These are phyloP conservation scores for Funneliformis caledonium DNA, from an alignment of 371 early-diverging fungal genomes.

Conservation along the genomic window DNA sequence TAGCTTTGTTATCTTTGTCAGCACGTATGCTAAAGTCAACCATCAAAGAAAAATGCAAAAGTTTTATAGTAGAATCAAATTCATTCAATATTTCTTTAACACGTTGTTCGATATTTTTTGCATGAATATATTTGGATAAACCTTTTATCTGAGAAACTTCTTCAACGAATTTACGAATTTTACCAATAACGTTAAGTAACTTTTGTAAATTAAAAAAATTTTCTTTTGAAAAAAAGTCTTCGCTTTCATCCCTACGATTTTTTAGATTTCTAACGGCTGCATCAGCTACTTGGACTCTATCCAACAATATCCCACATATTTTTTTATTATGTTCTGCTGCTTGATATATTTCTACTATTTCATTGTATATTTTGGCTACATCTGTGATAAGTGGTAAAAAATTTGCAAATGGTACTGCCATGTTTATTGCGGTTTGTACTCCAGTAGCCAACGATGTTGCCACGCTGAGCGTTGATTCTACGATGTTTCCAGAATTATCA, in stretches of 20 bases:
- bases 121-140: background rate
- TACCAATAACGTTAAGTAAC: background rate
- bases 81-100: conserved; percentile 14
- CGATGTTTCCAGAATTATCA: too few relatives aligned
- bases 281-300: background rate
- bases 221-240: background rate
- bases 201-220: background rate
- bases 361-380: background rate
- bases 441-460: too few relatives aligned
- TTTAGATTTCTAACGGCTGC: background rate
- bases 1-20: too few relatives aligned
- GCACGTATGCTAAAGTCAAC: too few relatives aligned
- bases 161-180: background rate
- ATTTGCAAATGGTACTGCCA: too few relatives aligned
- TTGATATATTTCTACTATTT: background rate
- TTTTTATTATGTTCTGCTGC: background rate
- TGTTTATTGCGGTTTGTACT: too few relatives aligned
- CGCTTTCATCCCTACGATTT: background rate
- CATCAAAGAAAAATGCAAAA: conserved; percentile 6
- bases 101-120: conserved; percentile 7
- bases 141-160: background rate
- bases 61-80: conserved; percentile 19
- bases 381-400: background rate
- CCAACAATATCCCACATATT: background rate
- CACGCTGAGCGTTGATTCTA: too few relatives aligned